Evolutionary conservation across 352 stramenopile species (phyloP).

Genomic region (Globisporangium camurandrum): DNA sequence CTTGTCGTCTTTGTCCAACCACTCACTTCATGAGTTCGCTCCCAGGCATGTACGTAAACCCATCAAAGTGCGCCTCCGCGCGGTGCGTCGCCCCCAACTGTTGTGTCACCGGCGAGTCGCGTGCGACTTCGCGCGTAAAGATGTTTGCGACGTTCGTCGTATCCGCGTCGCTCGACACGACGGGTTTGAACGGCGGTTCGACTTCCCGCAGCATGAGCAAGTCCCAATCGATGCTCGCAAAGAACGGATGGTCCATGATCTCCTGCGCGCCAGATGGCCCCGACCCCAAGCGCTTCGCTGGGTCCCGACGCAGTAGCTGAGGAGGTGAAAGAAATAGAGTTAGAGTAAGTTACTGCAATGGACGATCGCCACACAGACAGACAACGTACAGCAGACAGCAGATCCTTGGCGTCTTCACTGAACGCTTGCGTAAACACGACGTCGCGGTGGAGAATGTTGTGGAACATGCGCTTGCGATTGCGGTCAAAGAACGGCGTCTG

Average conservation of each 20-base stretch:
- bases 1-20: neutral
- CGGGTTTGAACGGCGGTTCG: conserved; percentile 83
- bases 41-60: conserved; percentile 89
- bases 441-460: conserved; percentile 89
- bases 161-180: conserved; percentile 76
- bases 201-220: conserved; percentile 72
- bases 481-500: conserved; percentile 93
- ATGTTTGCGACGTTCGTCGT: conserved; percentile 85
- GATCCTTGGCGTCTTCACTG: conserved; percentile 80
- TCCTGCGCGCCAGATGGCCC: conserved; percentile 79
- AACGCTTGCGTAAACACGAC: conserved; percentile 84
- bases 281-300: conserved; percentile 74
- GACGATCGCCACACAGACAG: neutral
- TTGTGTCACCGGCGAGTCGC: conserved; percentile 85
- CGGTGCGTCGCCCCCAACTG: conserved; percentile 76
- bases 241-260: conserved; percentile 88
- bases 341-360: neutral
- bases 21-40: conserved; percentile 37
- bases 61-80: conserved; percentile 87
- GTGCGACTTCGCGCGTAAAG: conserved; percentile 77
- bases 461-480: conserved; percentile 93
- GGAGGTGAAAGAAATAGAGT: neutral
- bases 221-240: conserved; percentile 82
- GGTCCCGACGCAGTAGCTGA: conserved; percentile 74
- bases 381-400: conserved; percentile 56